These are phyloP conservation scores for Monosporozyma unispora DNA, from an alignment of 805 yeast species.

Conservation along the genomic window DNA sequence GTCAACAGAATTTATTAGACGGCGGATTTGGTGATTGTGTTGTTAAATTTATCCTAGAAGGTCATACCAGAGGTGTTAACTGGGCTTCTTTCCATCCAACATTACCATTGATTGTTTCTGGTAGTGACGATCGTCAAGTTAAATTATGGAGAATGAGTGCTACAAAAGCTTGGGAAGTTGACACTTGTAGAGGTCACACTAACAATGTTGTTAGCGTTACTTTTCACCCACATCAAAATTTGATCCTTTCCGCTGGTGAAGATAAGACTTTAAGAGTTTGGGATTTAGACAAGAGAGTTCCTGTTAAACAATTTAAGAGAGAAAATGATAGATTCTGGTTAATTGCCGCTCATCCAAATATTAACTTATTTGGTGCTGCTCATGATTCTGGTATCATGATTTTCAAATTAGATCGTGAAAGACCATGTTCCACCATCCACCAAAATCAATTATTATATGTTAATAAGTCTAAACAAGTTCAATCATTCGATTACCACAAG, in stretches of 20 bases:
- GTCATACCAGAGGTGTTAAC: slow-evolving; percentile 97
- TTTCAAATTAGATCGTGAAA: slow-evolving; percentile 92
- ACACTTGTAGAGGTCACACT: slow-evolving; percentile 95
- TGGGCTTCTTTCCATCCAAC: slow-evolving; percentile 99
- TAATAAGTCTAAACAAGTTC: slow-evolving; percentile 80
- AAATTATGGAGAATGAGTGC: slow-evolving; percentile 97
- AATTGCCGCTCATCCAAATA: slow-evolving; percentile 76
- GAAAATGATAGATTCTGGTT: slow-evolving; percentile 94
- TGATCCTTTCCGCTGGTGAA: slow-evolving; percentile 88
- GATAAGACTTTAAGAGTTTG: slow-evolving; percentile 94
- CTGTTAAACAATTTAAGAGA: slow-evolving; percentile 88
- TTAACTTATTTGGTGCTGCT: slow-evolving; percentile 91
- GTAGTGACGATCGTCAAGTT: slow-evolving; percentile 91
- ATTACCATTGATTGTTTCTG: slow-evolving; percentile 86
- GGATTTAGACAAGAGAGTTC: slow-evolving; percentile 91
- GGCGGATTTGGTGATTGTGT: slow-evolving; percentile 95
- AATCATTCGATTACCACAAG: slow-evolving; percentile 59
- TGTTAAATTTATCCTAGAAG: slow-evolving; percentile 92
- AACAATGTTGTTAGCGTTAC: slow-evolving; percentile 81
- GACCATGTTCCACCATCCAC: slow-evolving; percentile 64
- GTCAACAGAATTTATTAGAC: slow-evolving; percentile 67
- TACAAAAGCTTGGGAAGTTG: slow-evolving; percentile 98
- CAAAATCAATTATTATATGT: slow-evolving; percentile 70
- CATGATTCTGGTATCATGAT: slow-evolving; percentile 98
- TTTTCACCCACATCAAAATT: slow-evolving; percentile 89